These are phyloP conservation scores for Pinus albicaulis DNA, from an alignment of 75 land plant species.

Conservation along the genomic window DNA sequence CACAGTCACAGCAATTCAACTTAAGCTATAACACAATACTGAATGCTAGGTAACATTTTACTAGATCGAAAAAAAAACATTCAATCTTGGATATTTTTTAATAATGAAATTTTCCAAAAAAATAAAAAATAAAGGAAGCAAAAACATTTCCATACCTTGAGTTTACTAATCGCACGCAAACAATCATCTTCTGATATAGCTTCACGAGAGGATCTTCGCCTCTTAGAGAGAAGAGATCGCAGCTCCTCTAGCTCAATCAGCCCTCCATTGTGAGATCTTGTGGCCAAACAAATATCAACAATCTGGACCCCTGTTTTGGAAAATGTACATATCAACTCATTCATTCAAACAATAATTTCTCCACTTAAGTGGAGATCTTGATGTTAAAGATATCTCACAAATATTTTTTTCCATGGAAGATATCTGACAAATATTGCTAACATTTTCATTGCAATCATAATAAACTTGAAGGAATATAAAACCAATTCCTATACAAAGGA, in stretches of 20 bases:
- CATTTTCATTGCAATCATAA: background rate
- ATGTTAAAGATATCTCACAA: background rate
- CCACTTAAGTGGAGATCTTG: background rate
- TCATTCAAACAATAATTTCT: background rate
- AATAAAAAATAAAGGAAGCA: background rate
- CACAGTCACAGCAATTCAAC: background rate
- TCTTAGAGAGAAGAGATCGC: conserved; percentile 58
- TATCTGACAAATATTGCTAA: background rate
- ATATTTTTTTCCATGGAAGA: background rate
- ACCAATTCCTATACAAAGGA: background rate
- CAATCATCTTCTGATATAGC: conserved; percentile 92
- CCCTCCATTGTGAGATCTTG: conserved; percentile 89
- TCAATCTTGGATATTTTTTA: background rate
- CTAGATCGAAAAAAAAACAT: background rate
- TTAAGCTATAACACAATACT: background rate
- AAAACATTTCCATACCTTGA: conserved; percentile 53
- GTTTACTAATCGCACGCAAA: conserved; percentile 84
- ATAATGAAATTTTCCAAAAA: background rate
- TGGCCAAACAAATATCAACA: conserved; percentile 93
- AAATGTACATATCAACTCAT: background rate
- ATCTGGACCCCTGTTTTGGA: conserved; percentile 81
- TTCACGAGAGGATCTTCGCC: conserved; percentile 71
- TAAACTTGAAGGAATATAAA: background rate
- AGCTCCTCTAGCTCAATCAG: conserved; percentile 84
- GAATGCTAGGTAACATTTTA: background rate